Percentiles rank a stretch among this genome's conserved stretches.
Conservation (phyloP, 2,329 filamentous ascomycete genomes). For the Corniculantispora saksenae region DNA sequence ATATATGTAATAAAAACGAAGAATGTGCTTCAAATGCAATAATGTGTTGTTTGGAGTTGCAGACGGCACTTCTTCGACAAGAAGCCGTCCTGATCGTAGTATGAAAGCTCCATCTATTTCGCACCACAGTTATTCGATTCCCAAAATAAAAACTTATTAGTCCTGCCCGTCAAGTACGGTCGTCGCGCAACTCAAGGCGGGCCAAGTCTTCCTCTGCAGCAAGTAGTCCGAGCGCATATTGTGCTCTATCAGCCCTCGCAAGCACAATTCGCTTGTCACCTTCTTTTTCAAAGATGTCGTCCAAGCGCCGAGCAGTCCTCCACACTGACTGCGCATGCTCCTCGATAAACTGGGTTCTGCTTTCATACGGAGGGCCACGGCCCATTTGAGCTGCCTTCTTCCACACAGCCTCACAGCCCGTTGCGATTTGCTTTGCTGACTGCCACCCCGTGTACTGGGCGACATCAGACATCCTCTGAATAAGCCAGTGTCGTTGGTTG, state of each 20-base stretch:
- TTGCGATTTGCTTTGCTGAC: conserved; percentile 76
- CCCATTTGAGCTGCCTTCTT: conserved; percentile 71
- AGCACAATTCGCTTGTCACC: conserved; percentile 54
- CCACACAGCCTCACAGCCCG: conserved; percentile 85
- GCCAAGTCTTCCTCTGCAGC: conserved; percentile 76
- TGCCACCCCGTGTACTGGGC: conserved; percentile 84
- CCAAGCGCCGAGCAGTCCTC: conserved; percentile 53
- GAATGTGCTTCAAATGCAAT: not conserved
- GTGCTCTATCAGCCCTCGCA: conserved; percentile 63
- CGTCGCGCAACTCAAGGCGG: conserved; percentile 56
- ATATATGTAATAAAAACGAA: not conserved
- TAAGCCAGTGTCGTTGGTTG: conserved; percentile 74
- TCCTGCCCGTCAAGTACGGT: conserved; percentile 7
- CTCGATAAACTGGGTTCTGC: conserved; percentile 32
- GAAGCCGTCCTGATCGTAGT: not conserved
- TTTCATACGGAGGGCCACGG: conserved; percentile 61
- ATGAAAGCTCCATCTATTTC: not conserved
- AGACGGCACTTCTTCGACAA: not conserved
- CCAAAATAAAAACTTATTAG: not conserved
- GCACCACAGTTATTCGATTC: not conserved
- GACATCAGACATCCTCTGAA: conserved; percentile 73
- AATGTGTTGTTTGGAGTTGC: not conserved
- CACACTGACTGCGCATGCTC: conserved; percentile 41
- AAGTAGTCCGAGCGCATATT: conserved; percentile 78
- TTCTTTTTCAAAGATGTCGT: conserved; percentile 48